Base-by-base conservation (phyloP, 345 rosid genomes). In the Cardamine chenopodiifolia region DNA sequence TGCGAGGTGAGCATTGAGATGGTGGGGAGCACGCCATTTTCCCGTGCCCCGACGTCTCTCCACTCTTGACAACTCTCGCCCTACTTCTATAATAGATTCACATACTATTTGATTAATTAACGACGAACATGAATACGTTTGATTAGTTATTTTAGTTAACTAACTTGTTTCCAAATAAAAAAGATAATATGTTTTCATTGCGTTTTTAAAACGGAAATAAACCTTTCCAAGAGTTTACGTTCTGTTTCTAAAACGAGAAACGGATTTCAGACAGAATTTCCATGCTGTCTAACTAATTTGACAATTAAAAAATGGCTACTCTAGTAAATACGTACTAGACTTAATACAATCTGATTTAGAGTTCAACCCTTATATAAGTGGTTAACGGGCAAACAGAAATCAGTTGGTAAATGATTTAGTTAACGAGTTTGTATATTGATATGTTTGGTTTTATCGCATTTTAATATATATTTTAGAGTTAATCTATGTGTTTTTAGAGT, bases 1-100 rank as follows among this genome's bases (percentile, higher is more conserved):
- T 76, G 79, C 70, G 70, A 65, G 74, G 74, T 76, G 70, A 62
- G 79, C 71, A 70, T 55, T 76, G 75, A 53, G 57, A 18, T 55
- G 47, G 75, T 76, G 80, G 80, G 71, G 66, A 70, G 58, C 80
- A 63, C 61, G 80, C 63, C 75, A 70, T 62, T 70, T 34, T 76
- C 80, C 26, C 71, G 45, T 76, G 66, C 57, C 70, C 37, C 54
- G 17, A 32, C 71, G 71, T 48, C 66, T 70, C 64, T 70, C 64
- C 40, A 63, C 59, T 23, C 48, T 76, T 37, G n/a, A 37, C 64
- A 53, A 49, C 7, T 68, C 61, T 53, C 66, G 54, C 52, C 70
- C 17, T 59, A 37, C 60, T 74, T 74, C 44, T 47, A 23, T 11
- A 47, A 35, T 68, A 59, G 8, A 73, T 63, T 53, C 22, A 44